These are phyloP conservation scores for Xerocomellus intermedius DNA, from an alignment of 768 basidiomycete genomes.

Conservation along the genomic window DNA sequence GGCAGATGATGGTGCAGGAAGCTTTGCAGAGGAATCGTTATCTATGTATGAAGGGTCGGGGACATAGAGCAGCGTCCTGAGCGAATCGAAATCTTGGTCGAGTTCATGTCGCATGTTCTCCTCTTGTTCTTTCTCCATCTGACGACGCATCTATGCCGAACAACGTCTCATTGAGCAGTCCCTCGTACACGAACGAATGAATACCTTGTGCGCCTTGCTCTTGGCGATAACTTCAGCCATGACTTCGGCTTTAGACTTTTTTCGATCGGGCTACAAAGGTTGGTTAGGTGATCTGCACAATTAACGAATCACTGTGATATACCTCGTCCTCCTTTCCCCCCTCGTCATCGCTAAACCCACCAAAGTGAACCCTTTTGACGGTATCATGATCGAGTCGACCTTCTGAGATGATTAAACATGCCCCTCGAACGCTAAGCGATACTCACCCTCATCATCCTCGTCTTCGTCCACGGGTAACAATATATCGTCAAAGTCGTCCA, in stretches of 20 bases:
- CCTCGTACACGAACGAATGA: neutral
- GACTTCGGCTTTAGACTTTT: constrained; percentile 92
- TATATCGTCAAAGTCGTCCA: constrained; percentile 81
- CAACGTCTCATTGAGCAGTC: neutral
- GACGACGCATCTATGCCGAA: constrained; percentile 68
- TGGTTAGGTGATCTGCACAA: neutral
- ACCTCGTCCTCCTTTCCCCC: constrained; percentile 52
- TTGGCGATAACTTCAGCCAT: constrained; percentile 98
- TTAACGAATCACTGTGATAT: constrained; percentile 18
- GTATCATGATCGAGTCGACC: constrained; percentile 68
- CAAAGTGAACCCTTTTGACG: constrained; percentile 76
- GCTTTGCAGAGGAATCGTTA: constrained; percentile 28
- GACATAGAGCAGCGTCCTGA: constrained; percentile 71
- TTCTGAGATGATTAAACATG: constrained; percentile 20
- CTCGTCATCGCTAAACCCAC: constrained; percentile 78
- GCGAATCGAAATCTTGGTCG: constrained; percentile 81
- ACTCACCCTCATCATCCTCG: constrained; percentile 46
- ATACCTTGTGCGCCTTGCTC: constrained; percentile 92
- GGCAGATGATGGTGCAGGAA: neutral
- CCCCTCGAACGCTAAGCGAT: neutral
- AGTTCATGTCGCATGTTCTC: constrained; percentile 84
- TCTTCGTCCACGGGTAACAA: constrained; percentile 56
- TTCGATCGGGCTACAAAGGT: constrained; percentile 62
- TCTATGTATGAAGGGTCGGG: constrained; percentile 47
- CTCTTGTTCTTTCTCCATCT: constrained; percentile 83